These are phyloP conservation scores for Populus tremula DNA, from an alignment of 345 rosid genomes.

Conservation along the genomic window DNA sequence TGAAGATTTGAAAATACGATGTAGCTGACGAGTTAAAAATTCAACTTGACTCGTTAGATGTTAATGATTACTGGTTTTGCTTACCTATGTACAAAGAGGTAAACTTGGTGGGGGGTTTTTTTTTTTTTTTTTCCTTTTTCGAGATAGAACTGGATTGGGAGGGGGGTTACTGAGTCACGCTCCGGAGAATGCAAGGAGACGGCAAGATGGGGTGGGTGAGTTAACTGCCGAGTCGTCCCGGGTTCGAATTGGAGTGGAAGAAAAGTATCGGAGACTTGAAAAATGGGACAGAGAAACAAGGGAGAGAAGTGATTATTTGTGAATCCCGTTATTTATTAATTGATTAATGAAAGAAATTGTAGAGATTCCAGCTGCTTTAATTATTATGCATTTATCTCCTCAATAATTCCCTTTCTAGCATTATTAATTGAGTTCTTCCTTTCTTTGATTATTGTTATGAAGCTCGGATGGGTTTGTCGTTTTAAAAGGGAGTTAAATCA, in stretches of 20 bases:
- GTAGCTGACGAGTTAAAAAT: slow-evolving; percentile 1
- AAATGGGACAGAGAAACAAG: neutral
- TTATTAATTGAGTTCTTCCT: neutral
- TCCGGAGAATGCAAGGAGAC: slow-evolving; percentile 14
- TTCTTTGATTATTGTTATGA: too few relatives aligned
- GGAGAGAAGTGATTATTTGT: neutral
- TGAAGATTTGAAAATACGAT: neutral
- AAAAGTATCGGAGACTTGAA: neutral
- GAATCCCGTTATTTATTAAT: slow-evolving; percentile 19
- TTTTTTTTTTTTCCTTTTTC: too few relatives aligned
- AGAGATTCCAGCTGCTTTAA: slow-evolving; percentile 8
- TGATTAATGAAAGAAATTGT: neutral
- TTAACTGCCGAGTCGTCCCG: slow-evolving; percentile 29
- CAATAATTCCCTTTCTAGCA: neutral
- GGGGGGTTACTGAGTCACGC: neutral
- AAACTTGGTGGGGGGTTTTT: neutral
- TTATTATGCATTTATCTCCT: neutral
- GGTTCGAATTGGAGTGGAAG: slow-evolving; percentile 15
- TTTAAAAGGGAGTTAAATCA: too few relatives aligned
- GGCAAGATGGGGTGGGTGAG: slow-evolving; percentile 14
- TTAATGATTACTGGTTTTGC: neutral
- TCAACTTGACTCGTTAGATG: neutral
- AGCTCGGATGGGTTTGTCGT: too few relatives aligned
- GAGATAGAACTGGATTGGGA: neutral
- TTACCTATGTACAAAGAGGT: slow-evolving; percentile 4